A percentile compares a stretch with the other conserved stretches of the same genome.
These are phyloP conservation scores for Colletotrichum australisinense DNA, from an alignment of 2,329 filamentous ascomycete genomes.

Conservation along the genomic window DNA sequence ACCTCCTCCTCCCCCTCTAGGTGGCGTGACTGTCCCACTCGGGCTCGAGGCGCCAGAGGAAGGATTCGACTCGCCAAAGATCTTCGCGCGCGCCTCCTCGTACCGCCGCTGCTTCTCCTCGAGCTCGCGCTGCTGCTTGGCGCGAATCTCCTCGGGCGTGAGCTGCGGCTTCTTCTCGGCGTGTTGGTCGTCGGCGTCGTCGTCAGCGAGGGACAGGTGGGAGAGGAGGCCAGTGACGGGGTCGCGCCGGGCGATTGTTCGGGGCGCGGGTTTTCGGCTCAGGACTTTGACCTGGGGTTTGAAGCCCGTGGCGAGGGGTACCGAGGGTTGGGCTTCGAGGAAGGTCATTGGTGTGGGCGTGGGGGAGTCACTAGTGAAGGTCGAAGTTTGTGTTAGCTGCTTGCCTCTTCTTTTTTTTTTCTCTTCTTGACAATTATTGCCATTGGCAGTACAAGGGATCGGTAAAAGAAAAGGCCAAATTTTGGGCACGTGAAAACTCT, in stretches of 20 bases:
- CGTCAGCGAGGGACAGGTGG: conserved; percentile 59
- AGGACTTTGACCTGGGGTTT: conserved; percentile 87
- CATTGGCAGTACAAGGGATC: not conserved
- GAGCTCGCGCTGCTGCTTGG: conserved; percentile 80
- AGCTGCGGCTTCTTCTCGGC: conserved; percentile 69
- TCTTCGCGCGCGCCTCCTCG: conserved; percentile 86
- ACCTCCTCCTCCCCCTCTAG: conserved; percentile 44
- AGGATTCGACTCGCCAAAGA: conserved; percentile 76
- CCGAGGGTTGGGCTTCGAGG: conserved; percentile 71
- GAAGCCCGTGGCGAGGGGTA: conserved; percentile 76
- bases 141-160: conserved; percentile 80
- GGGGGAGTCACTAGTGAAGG: conserved; percentile 71
- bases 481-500: not conserved
- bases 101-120: conserved; percentile 94
- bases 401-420: not conserved
- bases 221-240: conserved; percentile 60
- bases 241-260: conserved; percentile 69
- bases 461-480: not conserved
- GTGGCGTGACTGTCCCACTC: conserved; percentile 68
- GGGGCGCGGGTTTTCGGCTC: conserved; percentile 79
- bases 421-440: not conserved
- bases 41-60: conserved; percentile 72
- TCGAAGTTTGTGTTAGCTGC: conserved; percentile 2
- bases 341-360: conserved; percentile 82
- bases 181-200: conserved; percentile 75